Evolutionary conservation across 768 basidiomycete species (phyloP).

Genomic region (Tulasnella sp.): DNA sequence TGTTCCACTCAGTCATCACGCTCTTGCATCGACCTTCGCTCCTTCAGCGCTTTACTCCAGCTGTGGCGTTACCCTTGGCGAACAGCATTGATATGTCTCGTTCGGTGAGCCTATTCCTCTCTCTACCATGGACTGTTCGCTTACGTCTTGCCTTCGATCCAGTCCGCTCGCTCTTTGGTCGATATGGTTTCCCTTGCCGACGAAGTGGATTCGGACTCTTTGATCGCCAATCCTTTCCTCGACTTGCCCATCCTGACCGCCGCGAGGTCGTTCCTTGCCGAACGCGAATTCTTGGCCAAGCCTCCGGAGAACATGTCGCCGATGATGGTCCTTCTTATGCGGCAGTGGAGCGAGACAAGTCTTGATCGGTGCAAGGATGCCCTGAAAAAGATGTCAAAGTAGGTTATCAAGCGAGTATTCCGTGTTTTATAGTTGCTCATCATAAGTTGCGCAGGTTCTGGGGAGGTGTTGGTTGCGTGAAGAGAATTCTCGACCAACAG

Average conservation of each 20-base stretch:
- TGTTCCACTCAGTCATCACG: slow-evolving; percentile 18
- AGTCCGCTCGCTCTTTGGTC: slow-evolving; percentile 17
- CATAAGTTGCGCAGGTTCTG: neutral
- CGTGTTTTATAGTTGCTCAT: neutral
- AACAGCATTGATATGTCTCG: slow-evolving; percentile 16
- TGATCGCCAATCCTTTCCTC: slow-evolving; percentile 17
- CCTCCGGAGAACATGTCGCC: slow-evolving; percentile 11
- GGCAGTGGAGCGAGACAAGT: slow-evolving; percentile 17
- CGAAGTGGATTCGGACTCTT: slow-evolving; percentile 13
- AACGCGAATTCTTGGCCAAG: slow-evolving; percentile 9
- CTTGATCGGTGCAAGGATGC: slow-evolving; percentile 14
- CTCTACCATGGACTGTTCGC: neutral
- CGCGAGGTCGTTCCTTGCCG: slow-evolving; percentile 17
- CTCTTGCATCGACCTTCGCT: slow-evolving; percentile 16
- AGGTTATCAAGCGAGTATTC: neutral
- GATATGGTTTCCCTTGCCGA: slow-evolving; percentile 17
- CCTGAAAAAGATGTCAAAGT: slow-evolving; percentile 16
- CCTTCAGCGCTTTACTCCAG: slow-evolving; percentile 17
- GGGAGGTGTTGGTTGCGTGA: slow-evolving; percentile 16
- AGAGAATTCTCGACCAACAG: slow-evolving; percentile 17
- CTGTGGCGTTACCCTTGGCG: slow-evolving; percentile 13
- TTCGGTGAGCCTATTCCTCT: slow-evolving; percentile 6
- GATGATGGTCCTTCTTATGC: slow-evolving; percentile 8
- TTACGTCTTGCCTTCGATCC: neutral
- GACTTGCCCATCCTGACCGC: slow-evolving; percentile 18